These are phyloP conservation scores for Cymbopogon citratus DNA, from an alignment of 176 grass and related monocot species.

Conservation along the genomic window DNA sequence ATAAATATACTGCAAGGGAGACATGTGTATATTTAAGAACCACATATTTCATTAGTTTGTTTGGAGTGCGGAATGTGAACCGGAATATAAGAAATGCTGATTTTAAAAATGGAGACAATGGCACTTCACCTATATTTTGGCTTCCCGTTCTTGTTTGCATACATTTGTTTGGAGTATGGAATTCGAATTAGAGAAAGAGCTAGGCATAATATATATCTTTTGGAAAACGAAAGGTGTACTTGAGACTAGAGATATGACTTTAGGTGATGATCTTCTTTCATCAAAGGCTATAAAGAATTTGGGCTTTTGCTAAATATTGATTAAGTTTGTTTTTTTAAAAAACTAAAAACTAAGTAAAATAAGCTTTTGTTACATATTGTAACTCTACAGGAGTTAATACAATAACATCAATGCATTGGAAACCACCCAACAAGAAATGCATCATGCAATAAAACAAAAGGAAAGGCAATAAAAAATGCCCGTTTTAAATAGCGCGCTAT, in stretches of 20 bases:
- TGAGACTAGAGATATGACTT: neutral
- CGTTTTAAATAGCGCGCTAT: too few species aligned
- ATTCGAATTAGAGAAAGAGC: too few species aligned
- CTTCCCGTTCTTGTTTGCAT: neutral
- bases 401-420: neutral
- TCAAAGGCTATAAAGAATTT: neutral
- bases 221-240: neutral
- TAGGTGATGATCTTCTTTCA: neutral
- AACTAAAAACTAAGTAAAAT: neutral
- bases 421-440: too few species aligned
- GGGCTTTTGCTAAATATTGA: neutral
- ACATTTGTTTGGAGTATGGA: neutral
- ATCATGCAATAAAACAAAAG: too few species aligned
- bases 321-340: neutral
- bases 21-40: neutral
- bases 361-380: neutral
- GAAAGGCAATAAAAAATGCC: too few species aligned
- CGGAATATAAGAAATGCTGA: neutral
- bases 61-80: neutral
- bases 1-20: neutral
- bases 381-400: neutral
- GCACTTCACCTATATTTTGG: neutral
- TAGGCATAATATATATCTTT: neutral
- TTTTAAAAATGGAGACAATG: neutral
- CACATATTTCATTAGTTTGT: neutral